Evolutionary conservation across 257 asterid species (phyloP), one percentile per base, ranked within the genome.

Genomic region (Solanum rostratum): DNA sequence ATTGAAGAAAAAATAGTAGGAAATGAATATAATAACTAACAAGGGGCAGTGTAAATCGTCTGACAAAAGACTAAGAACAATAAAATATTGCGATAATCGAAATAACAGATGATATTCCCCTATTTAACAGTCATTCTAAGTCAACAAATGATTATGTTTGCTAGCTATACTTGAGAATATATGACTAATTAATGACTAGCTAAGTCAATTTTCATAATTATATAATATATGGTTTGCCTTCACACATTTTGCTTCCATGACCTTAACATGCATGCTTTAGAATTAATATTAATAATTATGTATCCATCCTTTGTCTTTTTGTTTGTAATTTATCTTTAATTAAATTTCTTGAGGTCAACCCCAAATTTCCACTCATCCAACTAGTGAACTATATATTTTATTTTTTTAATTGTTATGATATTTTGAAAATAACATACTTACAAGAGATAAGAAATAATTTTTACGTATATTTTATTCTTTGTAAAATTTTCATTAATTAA

Each of bases 401-500:
- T 10, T 10, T 55, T 10, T 57, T n/a, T 57, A n/a, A 57, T 6
- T 10, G 7, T 3, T 57, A 20, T 1, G 14, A 57, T n/a, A 57
- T n/a, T n/a, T 57, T 0, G 4, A 2, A 57, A n/a, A n/a, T 0
- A n/a, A 10, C n/a, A 3, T 4, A 3, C n/a, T 0, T 10, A 1
- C 6, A 3, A 2, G 6, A 20, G 0, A 55, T 3, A 20, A n/a
- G 13, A 10, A 55, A 55, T 55, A 20, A 55, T 57, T 0, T 0
- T 5, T 20, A 9, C 10, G n/a, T 3, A 1, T 59, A 59, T 10
- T 0, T 10, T 59, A 59, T 22, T 0, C 2, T 59, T 59, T 7
- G 1, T 33, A 33, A 33, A 33, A 33, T 0, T 33, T 33, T 33
- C 4, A 33, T 33, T 33, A 33, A 33, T 33, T 5, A 33, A 33